Evolutionary conservation across 78 protist species (phyloP).

Genomic region (Dictyostelium brefeldianum): DNA sequence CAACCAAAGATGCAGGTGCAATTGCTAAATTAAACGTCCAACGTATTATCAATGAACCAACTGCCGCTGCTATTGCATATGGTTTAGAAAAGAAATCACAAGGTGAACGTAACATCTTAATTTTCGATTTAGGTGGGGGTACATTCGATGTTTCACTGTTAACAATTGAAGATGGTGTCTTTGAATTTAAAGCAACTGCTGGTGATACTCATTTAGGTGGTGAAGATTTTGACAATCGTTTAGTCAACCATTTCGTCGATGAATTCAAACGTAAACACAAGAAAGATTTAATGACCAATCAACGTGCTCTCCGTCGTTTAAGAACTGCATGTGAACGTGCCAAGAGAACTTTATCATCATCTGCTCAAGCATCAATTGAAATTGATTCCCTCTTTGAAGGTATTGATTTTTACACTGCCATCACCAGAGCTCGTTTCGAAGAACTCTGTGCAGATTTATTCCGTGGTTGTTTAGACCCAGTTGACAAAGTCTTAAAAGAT

Average conservation of each 20-base stretch:
- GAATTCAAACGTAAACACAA: conserved; percentile 85
- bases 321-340: conserved; percentile 96
- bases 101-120: conserved; percentile 93
- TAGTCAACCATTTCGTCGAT: conserved; percentile 92
- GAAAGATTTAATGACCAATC: conserved; percentile 87
- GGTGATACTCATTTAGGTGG: conserved; percentile 99
- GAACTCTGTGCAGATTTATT: conserved; percentile 91
- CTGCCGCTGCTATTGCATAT: conserved; percentile 99
- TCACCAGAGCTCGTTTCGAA: conserved; percentile 97
- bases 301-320: conserved; percentile 93
- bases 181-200: conserved; percentile 97
- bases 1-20: conserved; percentile 99
- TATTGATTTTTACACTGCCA: conserved; percentile 90
- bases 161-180: conserved; percentile 97
- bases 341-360: conserved; percentile 93
- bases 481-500: conserved; percentile 90
- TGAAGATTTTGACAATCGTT: conserved; percentile 97
- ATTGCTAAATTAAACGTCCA: conserved; percentile 95
- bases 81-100: conserved; percentile 96
- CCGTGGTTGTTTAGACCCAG: conserved; percentile 91
- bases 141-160: conserved; percentile 97
- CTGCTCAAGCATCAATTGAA: conserved; percentile 90
- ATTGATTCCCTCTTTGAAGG: conserved; percentile 95
- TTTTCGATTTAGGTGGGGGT: conserved; percentile 99
- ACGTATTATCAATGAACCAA: conserved; percentile 99